Conservation (phyloP, 371 early-diverging fungal genomes). For the Encephalitozoon intestinalis region DNA sequence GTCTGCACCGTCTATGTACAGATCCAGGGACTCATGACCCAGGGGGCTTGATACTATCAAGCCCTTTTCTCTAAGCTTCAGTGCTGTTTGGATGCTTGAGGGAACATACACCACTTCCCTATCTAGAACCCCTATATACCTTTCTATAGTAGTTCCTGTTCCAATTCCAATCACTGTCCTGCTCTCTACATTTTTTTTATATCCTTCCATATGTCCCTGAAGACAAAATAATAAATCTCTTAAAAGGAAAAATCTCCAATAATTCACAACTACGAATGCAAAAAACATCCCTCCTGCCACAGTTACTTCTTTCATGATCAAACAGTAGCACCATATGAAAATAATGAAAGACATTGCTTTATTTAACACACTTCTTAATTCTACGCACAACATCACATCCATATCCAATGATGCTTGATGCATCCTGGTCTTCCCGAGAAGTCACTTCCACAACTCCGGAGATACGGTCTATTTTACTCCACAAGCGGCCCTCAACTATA, state of each 20-base stretch:
- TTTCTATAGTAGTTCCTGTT: constrained; percentile 45
- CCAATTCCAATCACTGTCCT: constrained; percentile 46
- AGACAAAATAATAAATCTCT: not conserved
- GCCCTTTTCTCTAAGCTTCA: not conserved
- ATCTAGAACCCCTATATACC: constrained; percentile 18
- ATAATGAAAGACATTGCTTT: not conserved
- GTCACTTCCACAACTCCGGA: constrained; percentile 86
- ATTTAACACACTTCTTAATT: constrained; percentile 32
- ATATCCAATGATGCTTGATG: constrained; percentile 62
- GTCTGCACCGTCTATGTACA: constrained; percentile 60
- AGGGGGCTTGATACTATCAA: not conserved
- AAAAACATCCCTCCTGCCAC: not conserved
- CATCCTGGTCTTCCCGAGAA: constrained; percentile 84
- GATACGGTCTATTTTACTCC: constrained; percentile 97
- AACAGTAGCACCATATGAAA: not conserved
- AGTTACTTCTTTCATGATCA: not conserved
- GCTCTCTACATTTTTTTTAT: constrained; percentile 8
- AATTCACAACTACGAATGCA: not conserved
- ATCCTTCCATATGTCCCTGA: not conserved
- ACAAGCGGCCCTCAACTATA: constrained; percentile 84
- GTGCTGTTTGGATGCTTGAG: constrained; percentile 8
- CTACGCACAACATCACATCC: constrained; percentile 20
- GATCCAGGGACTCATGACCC: constrained; percentile 24
- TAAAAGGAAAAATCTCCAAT: not conserved
- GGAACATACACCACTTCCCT: constrained; percentile 7